Base-by-base conservation (phyloP, 2,329 filamentous ascomycete species). In the Fusarium beomiforme region DNA sequence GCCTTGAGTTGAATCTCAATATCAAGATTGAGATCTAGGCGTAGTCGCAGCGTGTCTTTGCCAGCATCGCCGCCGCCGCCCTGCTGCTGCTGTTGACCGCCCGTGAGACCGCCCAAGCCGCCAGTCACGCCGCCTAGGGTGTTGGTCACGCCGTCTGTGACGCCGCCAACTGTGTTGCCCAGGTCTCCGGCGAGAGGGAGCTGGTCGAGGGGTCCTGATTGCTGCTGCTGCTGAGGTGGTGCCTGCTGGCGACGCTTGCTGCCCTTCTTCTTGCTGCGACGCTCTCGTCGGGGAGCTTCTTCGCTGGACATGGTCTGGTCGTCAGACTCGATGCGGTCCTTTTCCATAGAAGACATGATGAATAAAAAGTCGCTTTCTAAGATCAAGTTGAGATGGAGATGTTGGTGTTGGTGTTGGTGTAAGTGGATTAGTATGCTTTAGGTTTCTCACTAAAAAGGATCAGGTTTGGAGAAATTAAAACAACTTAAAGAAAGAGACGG, bases 1-100 rank as follows among this genome's bases (percentile, higher is more conserved):
- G 93, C 93, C 85, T 96, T 96, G 69, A 96, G 87, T 76, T 94
- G 91, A 67, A 96, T 93, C 81, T 96, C 93, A 59, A 96, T 87
- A 71, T 96, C 93, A 61, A 96, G 84, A 80, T 96, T 96, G 67
- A 94, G 85, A 79, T 96, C 93, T 23, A 96, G 83, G 47, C 90
- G 87, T 75, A 96, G 81, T 77, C 91, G 90, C 77, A 80, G 69
- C 41, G 92, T 91, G 76, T 94, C 91, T 65, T 88, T 85, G 76
- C 86, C 84, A 76, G 85, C 84, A 75, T 81, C 78, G 43, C 78
- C 79, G 36, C 76, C 79, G 23, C 68, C 78, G 59, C 79, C 79
- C 19, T 67, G 68, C 64, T 80, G 74, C 64, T 82, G 76, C 64
- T 80, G 74, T 64, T 82, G 76, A 65, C 82, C 78, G 59, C 83